A percentile compares a stretch with the other conserved stretches of the same genome.
These are phyloP conservation scores for Phytophthora boehmeriae DNA, from an alignment of 352 stramenopile species.

Conservation along the genomic window DNA sequence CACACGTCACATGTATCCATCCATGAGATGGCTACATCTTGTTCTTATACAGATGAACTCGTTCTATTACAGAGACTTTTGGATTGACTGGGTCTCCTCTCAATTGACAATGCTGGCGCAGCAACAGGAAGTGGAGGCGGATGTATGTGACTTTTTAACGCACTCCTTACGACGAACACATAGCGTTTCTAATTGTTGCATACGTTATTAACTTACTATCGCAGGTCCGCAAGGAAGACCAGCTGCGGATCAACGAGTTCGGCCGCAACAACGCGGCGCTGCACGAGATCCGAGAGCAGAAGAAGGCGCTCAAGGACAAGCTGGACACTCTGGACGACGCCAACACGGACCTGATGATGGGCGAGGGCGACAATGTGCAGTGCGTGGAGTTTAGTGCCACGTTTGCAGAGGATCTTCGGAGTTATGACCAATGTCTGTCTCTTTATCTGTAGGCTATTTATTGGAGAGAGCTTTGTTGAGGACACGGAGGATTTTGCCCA, in stretches of 20 bases:
- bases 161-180: no score
- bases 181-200: background rate
- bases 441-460: conserved; percentile 72
- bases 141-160: conserved; percentile 47
- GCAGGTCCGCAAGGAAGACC: conserved; percentile 96
- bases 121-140: conserved; percentile 83
- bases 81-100: conserved; percentile 24
- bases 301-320: conserved; percentile 93
- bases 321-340: conserved; percentile 97
- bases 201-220: background rate
- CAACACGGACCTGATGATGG: conserved; percentile 98
- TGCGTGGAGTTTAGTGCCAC: conserved; percentile 27
- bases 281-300: conserved; percentile 92
- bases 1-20: conserved; percentile 10
- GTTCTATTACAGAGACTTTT: conserved; percentile 31
- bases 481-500: conserved; percentile 93
- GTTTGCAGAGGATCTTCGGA: conserved; percentile 1
- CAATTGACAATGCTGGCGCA: conserved; percentile 67
- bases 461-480: conserved; percentile 97
- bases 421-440: background rate
- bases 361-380: conserved; percentile 84
- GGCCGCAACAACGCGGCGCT: conserved; percentile 95
- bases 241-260: conserved; percentile 98
- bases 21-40: no score
- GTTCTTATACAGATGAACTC: conserved; percentile 17